These are phyloP conservation scores for Auriscalpium microsporum DNA, from an alignment of 768 basidiomycete genomes.

Conservation along the genomic window DNA sequence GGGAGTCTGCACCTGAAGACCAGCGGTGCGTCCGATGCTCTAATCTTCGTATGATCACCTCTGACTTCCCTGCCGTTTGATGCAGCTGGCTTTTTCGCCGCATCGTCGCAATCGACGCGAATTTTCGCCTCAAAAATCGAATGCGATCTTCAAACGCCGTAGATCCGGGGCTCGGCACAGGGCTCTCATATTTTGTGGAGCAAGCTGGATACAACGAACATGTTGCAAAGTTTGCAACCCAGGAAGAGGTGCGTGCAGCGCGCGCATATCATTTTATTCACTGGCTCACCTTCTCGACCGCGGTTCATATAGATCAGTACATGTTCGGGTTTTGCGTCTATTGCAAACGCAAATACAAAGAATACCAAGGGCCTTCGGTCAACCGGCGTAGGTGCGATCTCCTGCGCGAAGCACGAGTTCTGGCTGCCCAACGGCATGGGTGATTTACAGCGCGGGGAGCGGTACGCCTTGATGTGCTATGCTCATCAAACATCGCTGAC, in stretches of 20 bases:
- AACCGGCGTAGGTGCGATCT: background rate
- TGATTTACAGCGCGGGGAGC: background rate
- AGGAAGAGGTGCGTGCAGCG: background rate
- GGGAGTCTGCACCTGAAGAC: background rate
- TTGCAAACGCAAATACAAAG: too few species aligned
- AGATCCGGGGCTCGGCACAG: background rate
- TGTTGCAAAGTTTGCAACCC: background rate
- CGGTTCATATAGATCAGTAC: background rate
- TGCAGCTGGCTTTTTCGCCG: background rate
- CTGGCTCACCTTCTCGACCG: background rate
- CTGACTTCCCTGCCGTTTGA: background rate
- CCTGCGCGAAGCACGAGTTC: background rate
- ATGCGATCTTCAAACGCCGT: background rate
- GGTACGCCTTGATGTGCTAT: background rate
- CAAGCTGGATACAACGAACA: background rate
- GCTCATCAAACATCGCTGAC: background rate
- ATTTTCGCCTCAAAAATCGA: background rate
- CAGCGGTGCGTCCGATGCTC: background rate
- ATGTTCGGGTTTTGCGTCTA: background rate
- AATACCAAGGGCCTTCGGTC: background rate
- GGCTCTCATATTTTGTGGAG: background rate
- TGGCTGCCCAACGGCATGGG: background rate
- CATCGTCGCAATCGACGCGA: background rate
- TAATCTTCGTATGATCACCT: background rate
- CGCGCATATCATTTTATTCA: background rate